Conservation (phyloP, 257 asterid species). For the Ligustrum vulgare region DNA sequence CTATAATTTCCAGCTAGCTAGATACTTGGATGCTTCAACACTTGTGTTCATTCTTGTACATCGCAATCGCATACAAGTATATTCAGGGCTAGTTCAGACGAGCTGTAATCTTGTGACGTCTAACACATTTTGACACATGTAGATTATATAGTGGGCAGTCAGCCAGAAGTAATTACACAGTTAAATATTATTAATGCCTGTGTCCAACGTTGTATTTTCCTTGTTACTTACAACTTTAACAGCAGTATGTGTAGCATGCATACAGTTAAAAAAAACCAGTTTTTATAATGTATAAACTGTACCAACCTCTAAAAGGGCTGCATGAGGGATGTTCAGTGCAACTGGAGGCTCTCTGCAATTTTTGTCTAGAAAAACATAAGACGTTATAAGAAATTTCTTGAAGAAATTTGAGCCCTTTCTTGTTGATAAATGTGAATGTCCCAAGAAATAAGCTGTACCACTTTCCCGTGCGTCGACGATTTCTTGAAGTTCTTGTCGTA, state of each 20-base stretch:
- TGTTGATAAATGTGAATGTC: slow-evolving; percentile 67
- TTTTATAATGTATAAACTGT: slow-evolving; percentile 64
- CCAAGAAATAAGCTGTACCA: slow-evolving; percentile 84
- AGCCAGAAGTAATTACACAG: background rate
- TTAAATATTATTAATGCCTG: background rate
- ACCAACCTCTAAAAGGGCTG: slow-evolving; percentile 87
- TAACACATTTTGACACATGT: background rate
- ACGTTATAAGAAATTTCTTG: slow-evolving; percentile 56
- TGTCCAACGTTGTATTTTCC: background rate
- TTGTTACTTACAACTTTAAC: background rate
- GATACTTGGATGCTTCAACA: background rate
- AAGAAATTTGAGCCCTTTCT: slow-evolving; percentile 64
- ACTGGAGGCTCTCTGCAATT: slow-evolving; percentile 80
- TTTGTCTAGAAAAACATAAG: slow-evolving; percentile 66
- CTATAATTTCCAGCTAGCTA: background rate
- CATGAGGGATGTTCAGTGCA: slow-evolving; percentile 74
- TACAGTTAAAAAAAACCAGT: background rate
- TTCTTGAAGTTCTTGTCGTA: slow-evolving; percentile 68
- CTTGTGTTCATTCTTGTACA: background rate
- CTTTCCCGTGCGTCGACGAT: slow-evolving; percentile 81
- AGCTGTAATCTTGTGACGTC: background rate
- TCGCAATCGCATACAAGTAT: background rate
- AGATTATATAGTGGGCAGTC: too few species aligned
- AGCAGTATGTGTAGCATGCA: background rate
- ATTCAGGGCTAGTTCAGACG: background rate